phyloP scores from a whole-genome alignment of 164 flowering plant species.

The Sedum album region DNA sequence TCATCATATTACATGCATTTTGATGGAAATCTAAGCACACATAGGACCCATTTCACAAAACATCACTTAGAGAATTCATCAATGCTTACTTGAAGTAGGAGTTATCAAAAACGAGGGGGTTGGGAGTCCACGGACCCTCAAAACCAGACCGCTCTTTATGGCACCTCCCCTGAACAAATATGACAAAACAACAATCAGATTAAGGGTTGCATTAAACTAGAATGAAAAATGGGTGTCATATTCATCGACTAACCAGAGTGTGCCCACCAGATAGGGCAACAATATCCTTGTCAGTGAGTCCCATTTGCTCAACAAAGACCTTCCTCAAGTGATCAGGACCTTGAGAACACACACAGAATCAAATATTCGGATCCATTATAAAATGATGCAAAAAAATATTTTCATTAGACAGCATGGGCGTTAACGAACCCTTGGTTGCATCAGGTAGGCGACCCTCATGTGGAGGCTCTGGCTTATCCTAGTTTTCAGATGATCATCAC shows the following conservation, averaged over 20 bases:
- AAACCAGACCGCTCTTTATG: constrained; percentile 45
- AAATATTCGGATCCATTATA: too few relatives aligned
- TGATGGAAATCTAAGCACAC: too few relatives aligned
- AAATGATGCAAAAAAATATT: too few relatives aligned
- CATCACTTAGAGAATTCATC: background rate
- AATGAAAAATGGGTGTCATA: too few relatives aligned
- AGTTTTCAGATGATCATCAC: too few relatives aligned
- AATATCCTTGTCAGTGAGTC: constrained; percentile 32
- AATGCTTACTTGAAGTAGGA: constrained; percentile 33
- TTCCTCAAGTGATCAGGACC: constrained; percentile 34
- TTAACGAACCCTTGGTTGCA: constrained; percentile 28
- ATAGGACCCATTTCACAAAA: background rate
- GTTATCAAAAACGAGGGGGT: constrained; percentile 38
- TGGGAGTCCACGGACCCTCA: constrained; percentile 39
- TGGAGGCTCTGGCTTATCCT: background rate
- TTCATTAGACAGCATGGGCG: too few relatives aligned
- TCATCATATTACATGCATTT: too few relatives aligned
- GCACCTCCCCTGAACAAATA: constrained; percentile 29
- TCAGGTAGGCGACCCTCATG: constrained; percentile 10
- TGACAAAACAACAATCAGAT: background rate
- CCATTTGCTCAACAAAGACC: constrained; percentile 29
- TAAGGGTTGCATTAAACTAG: background rate
- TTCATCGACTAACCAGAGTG: constrained; percentile 33
- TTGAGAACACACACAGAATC: background rate
- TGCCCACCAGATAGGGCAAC: constrained; percentile 39